A percentile compares a stretch with the other conserved stretches of the same genome.
These are phyloP conservation scores for Penicillium odoratum DNA, from an alignment of 495 filamentous ascomycete genomes.

Conservation along the genomic window DNA sequence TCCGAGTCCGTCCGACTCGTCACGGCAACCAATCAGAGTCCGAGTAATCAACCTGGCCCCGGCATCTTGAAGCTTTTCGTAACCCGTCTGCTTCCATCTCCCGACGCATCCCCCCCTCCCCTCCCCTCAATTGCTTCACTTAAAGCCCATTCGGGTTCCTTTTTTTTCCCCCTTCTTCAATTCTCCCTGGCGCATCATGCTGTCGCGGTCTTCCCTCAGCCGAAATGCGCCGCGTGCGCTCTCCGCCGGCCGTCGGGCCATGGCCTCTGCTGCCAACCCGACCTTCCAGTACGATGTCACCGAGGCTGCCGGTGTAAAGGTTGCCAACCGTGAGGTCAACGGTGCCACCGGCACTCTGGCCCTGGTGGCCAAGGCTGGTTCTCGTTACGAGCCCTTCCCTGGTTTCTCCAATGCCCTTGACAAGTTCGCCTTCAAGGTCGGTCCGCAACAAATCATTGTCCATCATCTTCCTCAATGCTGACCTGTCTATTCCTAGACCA, in stretches of 20 bases:
- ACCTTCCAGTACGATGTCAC: conserved; percentile 85
- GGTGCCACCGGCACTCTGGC: conserved; percentile 88
- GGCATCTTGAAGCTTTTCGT: conserved; percentile 55
- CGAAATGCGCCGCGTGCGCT: conserved; percentile 76
- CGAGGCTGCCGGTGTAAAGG: conserved; percentile 83
- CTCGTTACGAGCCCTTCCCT: conserved; percentile 84
- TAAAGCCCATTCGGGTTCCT: conserved; percentile 37
- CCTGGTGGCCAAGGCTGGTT: conserved; percentile 88
- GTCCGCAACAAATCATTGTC: conserved; percentile 36
- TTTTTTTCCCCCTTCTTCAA: conserved; percentile 28
- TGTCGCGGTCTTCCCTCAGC: conserved; percentile 77
- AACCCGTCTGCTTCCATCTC: conserved; percentile 37
- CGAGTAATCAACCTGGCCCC: conserved; percentile 43
- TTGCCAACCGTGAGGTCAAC: conserved; percentile 81
- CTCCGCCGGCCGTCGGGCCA: conserved; percentile 60
- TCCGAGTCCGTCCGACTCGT: conserved; percentile 50
- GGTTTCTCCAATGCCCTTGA: conserved; percentile 87
- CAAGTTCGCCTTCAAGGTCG: conserved; percentile 94
- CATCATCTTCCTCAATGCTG: conserved; percentile 7
- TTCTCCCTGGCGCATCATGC: conserved; percentile 62
- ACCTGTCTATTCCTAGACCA: conserved; percentile 60
- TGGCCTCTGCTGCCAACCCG: conserved; percentile 78
- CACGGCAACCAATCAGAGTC: conserved; percentile 40
- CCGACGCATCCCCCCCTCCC: conserved; percentile 29
- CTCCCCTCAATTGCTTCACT: conserved; percentile 43